Evolutionary conservation across 129 eudicot genomes (phyloP).

Genomic region (Artemisia argyi): DNA sequence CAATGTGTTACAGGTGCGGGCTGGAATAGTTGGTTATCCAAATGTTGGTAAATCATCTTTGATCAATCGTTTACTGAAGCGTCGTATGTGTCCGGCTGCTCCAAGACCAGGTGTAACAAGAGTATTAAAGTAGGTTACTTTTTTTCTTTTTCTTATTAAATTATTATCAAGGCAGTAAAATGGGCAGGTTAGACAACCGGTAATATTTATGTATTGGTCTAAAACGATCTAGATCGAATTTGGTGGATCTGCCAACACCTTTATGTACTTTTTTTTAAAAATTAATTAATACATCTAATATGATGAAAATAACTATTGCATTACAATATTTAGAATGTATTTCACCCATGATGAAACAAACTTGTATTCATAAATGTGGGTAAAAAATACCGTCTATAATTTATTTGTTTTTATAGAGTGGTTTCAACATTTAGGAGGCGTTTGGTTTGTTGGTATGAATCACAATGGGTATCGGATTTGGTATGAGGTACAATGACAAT

Average conservation of each 20-base stretch:
- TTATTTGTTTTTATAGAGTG: slow-evolving; percentile 2
- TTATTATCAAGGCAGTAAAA: neutral
- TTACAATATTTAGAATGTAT: too few species aligned
- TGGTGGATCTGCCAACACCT: too few species aligned
- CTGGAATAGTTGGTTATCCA: slow-evolving; percentile 97
- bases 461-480: too few species aligned
- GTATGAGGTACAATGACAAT: too few species aligned
- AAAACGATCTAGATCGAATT: too few species aligned
- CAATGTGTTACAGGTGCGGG: slow-evolving; percentile 62
- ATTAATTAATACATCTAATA: too few species aligned
- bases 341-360: too few species aligned
- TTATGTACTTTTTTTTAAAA: too few species aligned
- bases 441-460: too few species aligned
- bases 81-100: slow-evolving; percentile 96
- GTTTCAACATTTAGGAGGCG: neutral
- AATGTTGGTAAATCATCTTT: slow-evolving; percentile 97
- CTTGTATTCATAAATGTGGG: too few species aligned
- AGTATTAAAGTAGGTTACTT: slow-evolving; percentile 64
- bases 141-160: neutral
- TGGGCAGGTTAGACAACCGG: neutral
- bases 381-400: neutral
- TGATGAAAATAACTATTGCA: too few species aligned
- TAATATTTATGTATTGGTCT: too few species aligned
- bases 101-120: slow-evolving; percentile 99
- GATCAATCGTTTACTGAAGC: slow-evolving; percentile 88